phyloP scores from a whole-genome alignment of 345 rosid species.

The Citrus australasica region DNA sequence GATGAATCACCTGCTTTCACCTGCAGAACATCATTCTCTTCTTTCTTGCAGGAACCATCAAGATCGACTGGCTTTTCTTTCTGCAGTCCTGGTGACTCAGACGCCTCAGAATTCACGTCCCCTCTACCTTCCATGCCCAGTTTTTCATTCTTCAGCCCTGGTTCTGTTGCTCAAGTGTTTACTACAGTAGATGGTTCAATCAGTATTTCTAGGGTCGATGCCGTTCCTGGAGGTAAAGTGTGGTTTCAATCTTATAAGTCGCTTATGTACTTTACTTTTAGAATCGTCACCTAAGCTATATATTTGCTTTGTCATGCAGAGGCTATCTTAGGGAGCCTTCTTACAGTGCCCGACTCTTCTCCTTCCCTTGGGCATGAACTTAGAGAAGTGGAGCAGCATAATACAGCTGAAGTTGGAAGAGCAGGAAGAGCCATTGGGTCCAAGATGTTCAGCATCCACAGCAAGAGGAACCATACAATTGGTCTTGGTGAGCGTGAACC shows the following conservation, averaged over 20 bases:
- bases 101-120: slow-evolving; percentile 31
- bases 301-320: slow-evolving; percentile 15
- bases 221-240: slow-evolving; percentile 35
- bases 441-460: slow-evolving; percentile 38
- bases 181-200: slow-evolving; percentile 17
- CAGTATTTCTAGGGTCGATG: slow-evolving; percentile 5
- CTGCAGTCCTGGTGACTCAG: slow-evolving; percentile 25
- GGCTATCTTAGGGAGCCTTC: slow-evolving; percentile 21
- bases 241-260: slow-evolving; percentile 6
- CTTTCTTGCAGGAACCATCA: slow-evolving; percentile 41
- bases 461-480: slow-evolving; percentile 57
- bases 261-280: not conserved
- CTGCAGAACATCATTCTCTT: slow-evolving; percentile 50
- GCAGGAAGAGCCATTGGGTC: slow-evolving; percentile 33
- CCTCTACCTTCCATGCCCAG: slow-evolving; percentile 52
- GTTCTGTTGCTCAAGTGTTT: slow-evolving; percentile 23
- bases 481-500: slow-evolving; percentile 53
- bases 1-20: slow-evolving; percentile 35
- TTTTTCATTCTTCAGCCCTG: slow-evolving; percentile 54
- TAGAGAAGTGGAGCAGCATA: slow-evolving; percentile 33
- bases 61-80: slow-evolving; percentile 44
- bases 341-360: slow-evolving; percentile 27
- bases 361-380: slow-evolving; percentile 18
- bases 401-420: slow-evolving; percentile 28
- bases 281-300: not conserved